Percentiles rank a stretch among this genome's conserved stretches.
Evolutionary conservation across 1,284 basidiomycete species (phyloP).

Genomic region (Fistulina hepatica): DNA sequence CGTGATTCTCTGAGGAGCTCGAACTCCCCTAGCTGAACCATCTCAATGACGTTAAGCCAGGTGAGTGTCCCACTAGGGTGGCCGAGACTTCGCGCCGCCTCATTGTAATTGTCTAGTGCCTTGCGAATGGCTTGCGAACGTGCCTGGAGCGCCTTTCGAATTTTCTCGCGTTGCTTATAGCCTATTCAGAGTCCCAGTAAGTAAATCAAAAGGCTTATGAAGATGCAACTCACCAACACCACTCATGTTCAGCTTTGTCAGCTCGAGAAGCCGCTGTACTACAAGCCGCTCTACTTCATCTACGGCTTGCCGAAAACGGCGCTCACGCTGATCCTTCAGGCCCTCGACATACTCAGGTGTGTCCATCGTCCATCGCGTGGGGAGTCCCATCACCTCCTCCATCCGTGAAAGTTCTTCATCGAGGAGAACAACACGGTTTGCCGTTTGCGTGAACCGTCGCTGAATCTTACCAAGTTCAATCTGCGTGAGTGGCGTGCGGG

Average conservation of each 20-base stretch:
- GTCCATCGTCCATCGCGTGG: constrained; percentile 7
- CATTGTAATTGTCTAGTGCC: constrained; percentile 2
- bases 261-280: constrained; percentile 17
- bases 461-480: constrained; percentile 1
- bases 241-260: constrained; percentile 15
- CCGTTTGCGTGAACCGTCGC: constrained; percentile 7
- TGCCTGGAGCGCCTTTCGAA: constrained; percentile 5
- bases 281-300: constrained; percentile 16
- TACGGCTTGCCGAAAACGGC: constrained; percentile 13
- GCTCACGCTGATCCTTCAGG: constrained; percentile 4
- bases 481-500: not conserved
- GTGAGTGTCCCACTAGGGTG: constrained; percentile 1
- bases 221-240: constrained; percentile 12
- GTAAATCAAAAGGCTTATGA: not conserved
- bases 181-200: not conserved
- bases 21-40: too few relatives aligned
- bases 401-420: constrained; percentile 9
- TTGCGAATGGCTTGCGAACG: constrained; percentile 6
- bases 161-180: constrained; percentile 8
- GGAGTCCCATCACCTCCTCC: constrained; percentile 9
- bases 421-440: not conserved
- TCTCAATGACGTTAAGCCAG: not conserved
- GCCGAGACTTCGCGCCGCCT: not conserved
- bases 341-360: constrained; percentile 8
- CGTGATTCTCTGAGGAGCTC: constrained; percentile 21